These are phyloP conservation scores for Colletotrichum caudatum DNA, from an alignment of 2,329 filamentous ascomycete species.

Conservation along the genomic window DNA sequence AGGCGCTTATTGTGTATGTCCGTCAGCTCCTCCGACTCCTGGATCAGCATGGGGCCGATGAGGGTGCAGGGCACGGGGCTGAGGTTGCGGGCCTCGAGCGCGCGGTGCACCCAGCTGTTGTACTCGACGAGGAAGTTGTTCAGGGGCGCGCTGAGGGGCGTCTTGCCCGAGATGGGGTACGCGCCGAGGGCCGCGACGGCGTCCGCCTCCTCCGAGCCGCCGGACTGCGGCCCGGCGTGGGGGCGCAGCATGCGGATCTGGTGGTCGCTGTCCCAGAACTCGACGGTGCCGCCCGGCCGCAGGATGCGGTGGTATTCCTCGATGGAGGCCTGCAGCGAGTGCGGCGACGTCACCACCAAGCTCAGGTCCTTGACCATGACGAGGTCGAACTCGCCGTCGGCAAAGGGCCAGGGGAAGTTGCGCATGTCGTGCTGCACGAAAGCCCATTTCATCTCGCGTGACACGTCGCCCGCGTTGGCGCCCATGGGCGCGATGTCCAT, in stretches of 20 bases:
- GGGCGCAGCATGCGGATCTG: slow-evolving; percentile 85
- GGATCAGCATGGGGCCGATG: slow-evolving; percentile 80
- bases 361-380: slow-evolving; percentile 89
- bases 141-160: slow-evolving; percentile 81
- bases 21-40: slow-evolving; percentile 79
- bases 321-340: slow-evolving; percentile 63
- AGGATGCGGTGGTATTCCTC: slow-evolving; percentile 84
- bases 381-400: slow-evolving; percentile 84
- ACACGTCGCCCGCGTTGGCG: slow-evolving; percentile 59
- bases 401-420: slow-evolving; percentile 80
- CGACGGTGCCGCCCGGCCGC: slow-evolving; percentile 81
- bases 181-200: slow-evolving; percentile 78
- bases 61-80: slow-evolving; percentile 82
- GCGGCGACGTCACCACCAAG: slow-evolving; percentile 70
- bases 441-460: slow-evolving; percentile 84
- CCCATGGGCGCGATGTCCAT: slow-evolving; percentile 81
- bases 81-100: slow-evolving; percentile 78
- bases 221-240: slow-evolving; percentile 71
- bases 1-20: slow-evolving; percentile 80
- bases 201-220: slow-evolving; percentile 22
- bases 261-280: slow-evolving; percentile 92
- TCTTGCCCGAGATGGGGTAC: slow-evolving; percentile 85
- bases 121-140: slow-evolving; percentile 87
- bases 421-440: slow-evolving; percentile 92
- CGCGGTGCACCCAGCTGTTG: slow-evolving; percentile 83